Conservation (phyloP, 371 early-diverging fungal species). For the Choanephora cucurbitarum region DNA sequence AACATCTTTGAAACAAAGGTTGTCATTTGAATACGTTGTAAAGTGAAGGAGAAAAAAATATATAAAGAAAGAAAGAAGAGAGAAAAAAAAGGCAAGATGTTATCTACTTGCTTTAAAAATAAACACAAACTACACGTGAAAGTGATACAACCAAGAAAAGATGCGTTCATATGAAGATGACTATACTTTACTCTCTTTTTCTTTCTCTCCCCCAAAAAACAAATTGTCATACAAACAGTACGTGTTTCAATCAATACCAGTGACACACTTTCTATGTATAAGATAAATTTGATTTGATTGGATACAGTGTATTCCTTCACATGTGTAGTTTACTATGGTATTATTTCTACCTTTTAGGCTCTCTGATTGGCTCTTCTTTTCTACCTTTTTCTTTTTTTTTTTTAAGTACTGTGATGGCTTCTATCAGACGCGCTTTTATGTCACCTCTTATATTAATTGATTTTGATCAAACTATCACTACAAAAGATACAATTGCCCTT, state of each 20-base stretch:
- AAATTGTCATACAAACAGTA: no score
- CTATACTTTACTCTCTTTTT: not conserved
- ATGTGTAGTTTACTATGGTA: no score
- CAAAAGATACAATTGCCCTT: constrained; percentile 36
- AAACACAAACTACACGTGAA: constrained; percentile 9
- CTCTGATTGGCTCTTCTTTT: constrained; percentile 1
- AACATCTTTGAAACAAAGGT: constrained; percentile 16
- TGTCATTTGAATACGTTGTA: constrained; percentile 18
- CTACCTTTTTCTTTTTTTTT: not conserved
- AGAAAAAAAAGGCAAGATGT: constrained; percentile 3
- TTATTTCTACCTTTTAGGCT: not conserved
- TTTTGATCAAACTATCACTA: constrained; percentile 49
- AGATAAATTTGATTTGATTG: no score
- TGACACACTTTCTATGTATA: no score
- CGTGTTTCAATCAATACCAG: no score
- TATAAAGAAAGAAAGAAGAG: not conserved
- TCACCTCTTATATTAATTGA: constrained; percentile 30
- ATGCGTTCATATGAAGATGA: constrained; percentile 14
- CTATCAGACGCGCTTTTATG: not conserved
- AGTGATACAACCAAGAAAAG: constrained; percentile 10
- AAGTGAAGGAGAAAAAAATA: not conserved
- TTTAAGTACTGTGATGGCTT: not conserved
- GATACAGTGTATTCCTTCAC: no score
- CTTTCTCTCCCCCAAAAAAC: not conserved
- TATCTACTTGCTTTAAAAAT: not conserved